Base-by-base conservation (phyloP, 2,329 filamentous ascomycete genomes). In the Myriosclerotinia duriaeana region DNA sequence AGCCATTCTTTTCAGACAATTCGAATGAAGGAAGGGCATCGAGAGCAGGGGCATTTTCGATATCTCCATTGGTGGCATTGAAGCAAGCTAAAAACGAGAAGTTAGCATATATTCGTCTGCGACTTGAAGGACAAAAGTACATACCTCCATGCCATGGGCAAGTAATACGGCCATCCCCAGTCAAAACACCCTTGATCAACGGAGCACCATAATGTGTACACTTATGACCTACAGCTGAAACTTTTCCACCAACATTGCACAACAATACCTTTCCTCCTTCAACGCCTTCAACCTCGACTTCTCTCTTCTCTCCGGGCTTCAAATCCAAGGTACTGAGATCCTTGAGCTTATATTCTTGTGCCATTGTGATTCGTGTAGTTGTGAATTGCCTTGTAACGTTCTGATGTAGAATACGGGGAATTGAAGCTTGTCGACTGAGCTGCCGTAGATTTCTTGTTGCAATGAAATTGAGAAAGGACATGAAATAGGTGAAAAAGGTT, bases 141-240 rank as follows among this genome's bases (percentile, higher is more conserved):
- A 71, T 77, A 95, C 92, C 92, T 81, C 94, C 94, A 77, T 98
- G 94, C 95, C 95, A 98, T 4, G 94, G 93, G 77, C 95, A 99
- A 8, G 92, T 97, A 69, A 99, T 79, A 61, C 92, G 85, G 6
- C 95, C 95, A 72, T 90, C 88, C 3, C 87, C 86, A 9, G 91
- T 91, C 70, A 99, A 79, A 9, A 98, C 88, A 64, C 95, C 95
- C 72, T 94, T 92, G 64, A 88, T 87, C 71, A 99, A 80, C 17
- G 95, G 95, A 52, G 94, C 95, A 44, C 95, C 94, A 77, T 96
- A 98, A 79, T 98, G 94, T 12, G 87, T 90, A 77, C 95, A 99
- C 72, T 89, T 95, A 50, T 92, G 82, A 46, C 91, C 93, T 46
- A 96, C 78, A 40, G 93, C 95, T 76, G 93, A 89, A 20, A 94